Conservation (phyloP, 768 basidiomycete genomes). For the Termitomyces eurrhizus region DNA sequence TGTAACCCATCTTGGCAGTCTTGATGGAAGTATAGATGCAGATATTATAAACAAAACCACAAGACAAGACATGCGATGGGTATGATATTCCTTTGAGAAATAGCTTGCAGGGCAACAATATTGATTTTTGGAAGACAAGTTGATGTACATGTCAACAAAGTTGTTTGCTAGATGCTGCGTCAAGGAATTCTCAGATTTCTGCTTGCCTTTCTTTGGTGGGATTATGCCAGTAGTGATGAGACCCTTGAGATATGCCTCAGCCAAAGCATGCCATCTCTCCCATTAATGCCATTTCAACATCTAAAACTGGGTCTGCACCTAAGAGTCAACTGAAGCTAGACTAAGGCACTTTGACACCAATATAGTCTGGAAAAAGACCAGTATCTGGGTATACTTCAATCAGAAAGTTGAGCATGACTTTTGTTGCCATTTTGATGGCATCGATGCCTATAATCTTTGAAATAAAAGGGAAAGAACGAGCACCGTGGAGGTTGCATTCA, state of each 20-base stretch:
- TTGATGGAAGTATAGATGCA: constrained; percentile 99
- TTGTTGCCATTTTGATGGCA: constrained; percentile 98
- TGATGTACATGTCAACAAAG: constrained; percentile 99
- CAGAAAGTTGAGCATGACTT: constrained; percentile 94
- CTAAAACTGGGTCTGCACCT: constrained; percentile 98
- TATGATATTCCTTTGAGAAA: too few species aligned
- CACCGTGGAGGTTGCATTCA: constrained; percentile 97
- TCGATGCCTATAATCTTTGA: constrained; percentile 98
- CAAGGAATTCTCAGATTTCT: constrained; percentile 97
- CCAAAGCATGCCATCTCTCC: constrained; percentile 99
- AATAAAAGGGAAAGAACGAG: constrained; percentile 97
- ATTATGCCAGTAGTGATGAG: constrained; percentile 95
- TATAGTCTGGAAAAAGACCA: constrained; percentile 87
- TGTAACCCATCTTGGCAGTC: constrained; percentile 99
- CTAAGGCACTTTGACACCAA: constrained; percentile 99
- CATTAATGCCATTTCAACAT: constrained; percentile 99
- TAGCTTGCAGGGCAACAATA: constrained; percentile 97
- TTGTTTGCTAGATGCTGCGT: constrained; percentile 96
- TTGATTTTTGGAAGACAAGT: constrained; percentile 95
- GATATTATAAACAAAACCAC: too few species aligned
- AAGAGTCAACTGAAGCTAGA: constrained; percentile 97
- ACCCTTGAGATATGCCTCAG: constrained; percentile 92
- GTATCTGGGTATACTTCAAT: too few species aligned
- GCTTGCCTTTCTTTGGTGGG: constrained; percentile 89
- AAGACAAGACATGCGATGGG: constrained; percentile 97